Base-by-base conservation (phyloP, 2,329 filamentous ascomycete genomes). In the Nemania serpens region DNA sequence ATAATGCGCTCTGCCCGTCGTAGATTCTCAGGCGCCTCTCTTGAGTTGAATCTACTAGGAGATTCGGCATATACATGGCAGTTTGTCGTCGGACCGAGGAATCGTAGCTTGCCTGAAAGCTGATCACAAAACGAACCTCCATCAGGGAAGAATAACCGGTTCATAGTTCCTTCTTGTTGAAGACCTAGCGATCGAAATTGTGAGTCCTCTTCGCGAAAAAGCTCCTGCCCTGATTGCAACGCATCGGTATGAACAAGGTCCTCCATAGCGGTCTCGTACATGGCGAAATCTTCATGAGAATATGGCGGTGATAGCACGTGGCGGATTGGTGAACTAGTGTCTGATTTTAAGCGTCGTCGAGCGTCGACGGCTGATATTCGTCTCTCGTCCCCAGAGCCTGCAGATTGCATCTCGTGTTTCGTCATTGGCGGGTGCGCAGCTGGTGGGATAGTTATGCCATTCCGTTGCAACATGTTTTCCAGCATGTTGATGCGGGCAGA, bases 1-100 rank as follows among this genome's bases (percentile, higher is more conserved):
- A 65, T 66, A 5, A 66, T 50, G 37, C 64, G 64, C 56, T 66
- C 62, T 10, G 64, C 64, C 41, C 64, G 59, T 13, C 64, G 62
- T 10, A 50, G 49, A 43, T 65, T 62, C 47, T 63, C 62, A 1
- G 59, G 36, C 18, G 62, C 41, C 39, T 65, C 62, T 47, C 47
- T 61, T 2, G 42, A 57, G 18, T 61, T 41, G 48, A 39, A 47
- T 54, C 25, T 50, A n/a, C 43, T 43, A 13, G 55, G 39, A 13
- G 49, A 37, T 3, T 51, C 53, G 18, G 58, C 56, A 33, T 56
- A 49, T 13, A 58, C 51, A 36, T 64, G 59, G 11, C 36, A 55
- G 18, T 61, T 58, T 17, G 58, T 53, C 25, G 59, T 53, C n/a
- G 62, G 43, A 6, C 59, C 54, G 18, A 61, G 60, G 36, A 62